These are phyloP conservation scores for Vaccinium corymbosum DNA, from an alignment of 148 eudicot genomes.

Conservation along the genomic window DNA sequence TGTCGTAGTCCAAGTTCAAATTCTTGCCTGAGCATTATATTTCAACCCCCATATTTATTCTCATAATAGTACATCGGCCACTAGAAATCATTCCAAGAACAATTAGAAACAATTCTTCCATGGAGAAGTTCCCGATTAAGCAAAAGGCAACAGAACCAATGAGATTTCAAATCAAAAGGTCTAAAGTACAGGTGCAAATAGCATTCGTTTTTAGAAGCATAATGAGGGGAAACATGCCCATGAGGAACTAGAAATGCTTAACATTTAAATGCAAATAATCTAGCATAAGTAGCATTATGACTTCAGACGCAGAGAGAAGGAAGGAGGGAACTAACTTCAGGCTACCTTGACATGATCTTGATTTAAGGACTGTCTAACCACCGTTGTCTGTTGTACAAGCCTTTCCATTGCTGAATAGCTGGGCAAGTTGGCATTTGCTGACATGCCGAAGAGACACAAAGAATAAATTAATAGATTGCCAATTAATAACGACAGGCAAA, in stretches of 20 bases:
- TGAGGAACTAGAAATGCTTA: neutral
- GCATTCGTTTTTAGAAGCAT: neutral
- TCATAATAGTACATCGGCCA: neutral
- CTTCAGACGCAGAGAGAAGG: neutral
- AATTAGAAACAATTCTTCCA: neutral
- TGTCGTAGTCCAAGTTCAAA: no score
- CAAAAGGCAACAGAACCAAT: neutral
- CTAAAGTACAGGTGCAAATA: neutral
- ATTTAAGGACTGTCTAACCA: slow-evolving; percentile 66
- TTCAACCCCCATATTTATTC: neutral
- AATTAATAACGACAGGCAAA: no score
- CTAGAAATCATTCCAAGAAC: slow-evolving; percentile 9
- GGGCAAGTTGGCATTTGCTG: slow-evolving; percentile 64
- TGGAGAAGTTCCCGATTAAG: neutral
- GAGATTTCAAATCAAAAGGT: neutral
- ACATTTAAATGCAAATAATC: neutral
- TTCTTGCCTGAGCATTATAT: neutral
- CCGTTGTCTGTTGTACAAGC: slow-evolving; percentile 73
- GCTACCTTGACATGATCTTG: slow-evolving; percentile 77
- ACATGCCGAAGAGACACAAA: slow-evolving; percentile 15
- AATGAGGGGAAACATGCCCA: neutral
- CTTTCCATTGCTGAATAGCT: slow-evolving; percentile 74
- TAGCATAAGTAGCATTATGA: slow-evolving; percentile 5
- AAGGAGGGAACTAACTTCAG: slow-evolving; percentile 10
- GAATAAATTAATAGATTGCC: neutral